Conservation (phyloP, 768 basidiomycete species). For the Leucosporidium yakuticum region DNA sequence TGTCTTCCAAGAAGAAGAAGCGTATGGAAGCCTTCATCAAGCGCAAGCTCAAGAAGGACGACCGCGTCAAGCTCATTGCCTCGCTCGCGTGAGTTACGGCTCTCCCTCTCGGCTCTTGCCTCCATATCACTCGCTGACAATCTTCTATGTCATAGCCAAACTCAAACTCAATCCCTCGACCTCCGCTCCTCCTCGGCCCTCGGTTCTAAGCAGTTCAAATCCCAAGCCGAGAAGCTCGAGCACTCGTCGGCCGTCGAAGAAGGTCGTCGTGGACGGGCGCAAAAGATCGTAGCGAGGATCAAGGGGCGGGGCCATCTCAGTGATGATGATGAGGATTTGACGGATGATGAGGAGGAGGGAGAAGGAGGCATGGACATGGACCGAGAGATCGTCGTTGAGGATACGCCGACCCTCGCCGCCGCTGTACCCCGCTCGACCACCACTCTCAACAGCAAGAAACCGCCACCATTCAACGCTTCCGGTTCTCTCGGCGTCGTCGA, state of each 20-base stretch:
- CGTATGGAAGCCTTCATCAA: constrained; percentile 89
- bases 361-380: constrained; percentile 39
- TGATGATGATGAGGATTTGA: constrained; percentile 37
- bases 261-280: constrained; percentile 23
- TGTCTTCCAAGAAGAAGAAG: constrained; percentile 79
- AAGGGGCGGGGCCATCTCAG: constrained; percentile 35
- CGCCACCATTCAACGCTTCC: constrained; percentile 27
- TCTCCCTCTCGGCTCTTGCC: neutral
- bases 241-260: constrained; percentile 23
- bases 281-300: constrained; percentile 29
- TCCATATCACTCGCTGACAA: neutral
- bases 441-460: constrained; percentile 8
- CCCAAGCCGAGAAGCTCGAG: constrained; percentile 41
- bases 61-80: constrained; percentile 65
- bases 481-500: constrained; percentile 27
- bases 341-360: constrained; percentile 57
- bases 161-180: constrained; percentile 65
- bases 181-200: constrained; percentile 77
- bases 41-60: constrained; percentile 88
- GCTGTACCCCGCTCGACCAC: constrained; percentile 5
- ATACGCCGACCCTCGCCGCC: neutral
- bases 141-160: constrained; percentile 41
- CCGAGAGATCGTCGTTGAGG: constrained; percentile 11
- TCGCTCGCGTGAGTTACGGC: constrained; percentile 62
- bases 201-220: constrained; percentile 62